phyloP scores from a whole-genome alignment of 106 monocot genomes.

The Dendrobium chrysotoxum region DNA sequence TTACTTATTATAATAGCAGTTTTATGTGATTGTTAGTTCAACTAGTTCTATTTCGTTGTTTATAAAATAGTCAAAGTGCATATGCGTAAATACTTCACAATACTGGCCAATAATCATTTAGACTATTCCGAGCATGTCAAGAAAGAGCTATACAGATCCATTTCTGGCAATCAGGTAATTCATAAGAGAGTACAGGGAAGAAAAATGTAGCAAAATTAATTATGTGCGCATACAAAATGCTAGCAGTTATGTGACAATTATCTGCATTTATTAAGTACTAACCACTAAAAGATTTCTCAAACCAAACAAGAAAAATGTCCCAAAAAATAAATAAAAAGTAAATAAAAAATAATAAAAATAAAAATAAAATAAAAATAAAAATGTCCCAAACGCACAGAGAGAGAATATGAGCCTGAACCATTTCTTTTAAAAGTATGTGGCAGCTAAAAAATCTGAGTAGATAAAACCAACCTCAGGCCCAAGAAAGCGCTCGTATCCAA shows the following conservation, averaged over 20 bases:
- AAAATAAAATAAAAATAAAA: no score
- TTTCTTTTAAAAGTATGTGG: neutral
- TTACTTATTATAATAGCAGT: no score
- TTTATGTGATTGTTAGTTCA: no score
- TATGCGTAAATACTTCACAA: neutral
- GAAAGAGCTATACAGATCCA: neutral
- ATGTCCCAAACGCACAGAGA: neutral
- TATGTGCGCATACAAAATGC: neutral
- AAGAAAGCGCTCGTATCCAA: slow-evolving; percentile 93
- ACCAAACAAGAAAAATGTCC: neutral
- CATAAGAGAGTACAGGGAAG: neutral
- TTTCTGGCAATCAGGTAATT: neutral
- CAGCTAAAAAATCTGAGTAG: neutral
- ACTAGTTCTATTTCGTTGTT: no score
- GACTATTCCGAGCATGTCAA: neutral
- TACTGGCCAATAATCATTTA: neutral
- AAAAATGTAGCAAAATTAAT: neutral
- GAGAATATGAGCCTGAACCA: neutral
- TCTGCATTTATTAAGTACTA: neutral
- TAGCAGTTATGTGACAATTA: neutral
- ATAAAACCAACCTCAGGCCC: slow-evolving; percentile 68
- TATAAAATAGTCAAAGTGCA: no score
- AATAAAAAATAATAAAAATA: no score
- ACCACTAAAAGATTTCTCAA: neutral
- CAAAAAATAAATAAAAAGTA: no score